These are phyloP conservation scores for Verbena officinalis DNA, from an alignment of 257 asterid species.

Conservation along the genomic window DNA sequence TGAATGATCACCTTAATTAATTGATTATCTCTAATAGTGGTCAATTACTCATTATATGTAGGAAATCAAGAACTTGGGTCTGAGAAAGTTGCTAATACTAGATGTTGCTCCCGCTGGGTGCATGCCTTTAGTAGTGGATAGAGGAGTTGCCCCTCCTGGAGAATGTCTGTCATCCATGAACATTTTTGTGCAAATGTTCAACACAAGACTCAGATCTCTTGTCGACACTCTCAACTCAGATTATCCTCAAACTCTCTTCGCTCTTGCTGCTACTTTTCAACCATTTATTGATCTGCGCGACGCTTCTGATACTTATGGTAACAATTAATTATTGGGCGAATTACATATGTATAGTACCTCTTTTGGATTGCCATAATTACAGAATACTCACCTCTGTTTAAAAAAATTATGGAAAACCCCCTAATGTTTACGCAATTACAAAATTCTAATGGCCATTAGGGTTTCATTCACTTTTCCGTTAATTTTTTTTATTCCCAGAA, in stretches of 20 bases:
- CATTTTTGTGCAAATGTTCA: constrained; percentile 11
- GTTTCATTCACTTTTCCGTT: too few relatives aligned
- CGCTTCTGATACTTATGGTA: constrained; percentile 28
- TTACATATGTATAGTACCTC: not conserved
- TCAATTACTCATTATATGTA: too few relatives aligned
- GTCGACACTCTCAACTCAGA: constrained; percentile 10
- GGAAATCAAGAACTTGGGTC: constrained; percentile 24
- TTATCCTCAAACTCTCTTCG: constrained; percentile 14
- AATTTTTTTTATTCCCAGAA: too few relatives aligned
- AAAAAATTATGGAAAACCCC: too few relatives aligned
- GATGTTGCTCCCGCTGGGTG: constrained; percentile 22
- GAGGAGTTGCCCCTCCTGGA: not conserved
- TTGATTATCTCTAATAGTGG: too few relatives aligned
- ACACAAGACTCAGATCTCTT: constrained; percentile 13
- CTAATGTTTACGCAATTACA: too few relatives aligned
- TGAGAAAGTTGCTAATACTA: constrained; percentile 26
- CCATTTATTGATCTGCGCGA: not conserved
- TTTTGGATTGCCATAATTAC: too few relatives aligned
- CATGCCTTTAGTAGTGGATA: not conserved
- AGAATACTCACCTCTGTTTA: too few relatives aligned
- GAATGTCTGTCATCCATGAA: not conserved
- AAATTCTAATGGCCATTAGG: too few relatives aligned
- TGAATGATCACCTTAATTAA: too few relatives aligned
- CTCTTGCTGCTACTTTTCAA: not conserved
- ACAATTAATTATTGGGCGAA: not conserved